Evolutionary conservation across 495 filamentous ascomycete species (phyloP), one percentile per base, ranked within the genome.

Genomic region (Geopyxis carbonaria): DNA sequence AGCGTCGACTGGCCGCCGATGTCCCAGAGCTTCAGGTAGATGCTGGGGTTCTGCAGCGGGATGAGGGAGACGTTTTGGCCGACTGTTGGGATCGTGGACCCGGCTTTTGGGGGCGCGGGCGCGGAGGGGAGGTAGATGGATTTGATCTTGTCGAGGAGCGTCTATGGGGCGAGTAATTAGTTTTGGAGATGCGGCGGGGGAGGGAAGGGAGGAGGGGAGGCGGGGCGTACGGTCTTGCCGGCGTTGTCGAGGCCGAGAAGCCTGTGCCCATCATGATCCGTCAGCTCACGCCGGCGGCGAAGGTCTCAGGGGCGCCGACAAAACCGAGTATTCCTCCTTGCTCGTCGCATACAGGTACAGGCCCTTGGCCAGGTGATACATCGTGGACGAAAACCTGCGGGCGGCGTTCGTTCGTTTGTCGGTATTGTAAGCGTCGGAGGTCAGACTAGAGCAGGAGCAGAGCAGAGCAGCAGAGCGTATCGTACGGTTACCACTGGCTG

Each of bases 1-100:
- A 97, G 72, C 6, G 67, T 71, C 47, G 87, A 75, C 59, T 97
- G 89, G 2, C 89, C 89, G 40, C 89, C 89, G 2, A 97, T 80
- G 59, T 97, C 89, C 89, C 89, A 97, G 56, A 97, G 78, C 67
- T 93, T 93, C 51, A 97, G 69, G 64, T 94, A 93, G 73, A 93
- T 80, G 51, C 91, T 80, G 1, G 78, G 75, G 50, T 92, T 81
- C 1, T 75, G 72, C 8, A 94, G 65, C 1, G 73, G 69, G 57
- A 97, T 80, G 30, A 83, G 84, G 24, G 82, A 74, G 47, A 95
- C 87, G 61, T 94, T 97, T 56, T 97, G 89, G 41, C 89, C 89
- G 54, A 97, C 89, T 11, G 89, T 97, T 11, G 89, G 89, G 22
- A 94, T 91, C 31, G 89, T 97, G 45, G 73, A 74, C 38, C 66